Evolutionary conservation across 768 basidiomycete genomes (phyloP), one percentile per base, ranked within the genome.

Genomic region (Trametes cinnabarina): DNA sequence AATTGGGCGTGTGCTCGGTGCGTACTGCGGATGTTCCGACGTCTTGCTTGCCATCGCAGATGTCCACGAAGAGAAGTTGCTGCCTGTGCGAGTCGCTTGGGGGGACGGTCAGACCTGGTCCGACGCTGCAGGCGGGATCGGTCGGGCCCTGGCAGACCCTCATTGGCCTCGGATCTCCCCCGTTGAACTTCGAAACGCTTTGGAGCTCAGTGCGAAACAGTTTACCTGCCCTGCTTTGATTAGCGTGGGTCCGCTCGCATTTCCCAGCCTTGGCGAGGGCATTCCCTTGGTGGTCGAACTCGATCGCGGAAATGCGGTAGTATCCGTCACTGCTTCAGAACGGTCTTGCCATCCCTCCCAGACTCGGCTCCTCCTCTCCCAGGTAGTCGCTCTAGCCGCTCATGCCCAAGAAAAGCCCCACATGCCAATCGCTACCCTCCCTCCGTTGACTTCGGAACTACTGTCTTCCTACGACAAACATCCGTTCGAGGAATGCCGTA

Each of bases 11-110:
- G 58, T 63, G 19, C 54, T 63, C 12, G 62, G 62, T 28, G 62
- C 62, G 19, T 63, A 63, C 51, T 59, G 58, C 42, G 62, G 57
- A 41, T 56, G 44, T 20, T 28, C 54, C 7, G 62, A 63, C 47
- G 53, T 63, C 9, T 22, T 63, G 2, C 43, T 63, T 23, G 57
- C 44, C 5, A 17, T 63, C 4, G 43, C 48, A 35, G 54, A 55
- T 28, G 46, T 25, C 6, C 26, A 37, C 15, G 39, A 46, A 23
- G 57, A 56, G 34, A 43, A 49, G 14, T 10, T 63, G 26, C 57
- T 46, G 5, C 54, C 62, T 14, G 55, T 59, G 10, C 41, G 62
- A 46, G 50, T 60, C 12, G 28, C 47, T 15, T 63, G 62, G 62
- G 37, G 20, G 19, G 58, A 56, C 3, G 37, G 40, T 4, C 52